Percentiles rank a stretch among this genome's conserved stretches.
These are phyloP conservation scores for Chrysanthemum seticuspe DNA, from an alignment of 129 eudicot genomes.

Conservation along the genomic window DNA sequence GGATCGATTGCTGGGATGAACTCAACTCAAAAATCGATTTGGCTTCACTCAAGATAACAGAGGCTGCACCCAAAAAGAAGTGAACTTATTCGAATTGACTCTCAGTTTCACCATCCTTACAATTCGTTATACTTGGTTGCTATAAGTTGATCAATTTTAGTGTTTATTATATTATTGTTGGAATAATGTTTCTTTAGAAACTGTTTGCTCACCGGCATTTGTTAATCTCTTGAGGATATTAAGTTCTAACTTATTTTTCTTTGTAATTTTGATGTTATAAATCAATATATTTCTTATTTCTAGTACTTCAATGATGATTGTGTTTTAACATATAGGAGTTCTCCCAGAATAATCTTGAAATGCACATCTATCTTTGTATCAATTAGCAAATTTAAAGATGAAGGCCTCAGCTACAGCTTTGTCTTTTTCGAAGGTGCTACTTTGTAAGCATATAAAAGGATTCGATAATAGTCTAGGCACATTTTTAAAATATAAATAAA, in stretches of 20 bases:
- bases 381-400: no score
- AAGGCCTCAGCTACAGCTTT: no score
- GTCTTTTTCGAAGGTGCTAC: no score
- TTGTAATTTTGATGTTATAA: conserved; percentile 13
- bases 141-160: conserved; percentile 20
- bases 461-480: no score
- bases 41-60: conserved; percentile 21
- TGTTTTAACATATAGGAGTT: conserved; percentile 1
- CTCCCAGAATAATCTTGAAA: conserved; percentile 5
- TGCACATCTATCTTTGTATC: conserved; percentile 12
- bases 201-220: conserved; percentile 25
- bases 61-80: conserved; percentile 34
- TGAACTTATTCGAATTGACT: conserved; percentile 8
- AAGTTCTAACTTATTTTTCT: conserved; percentile 21
- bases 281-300: not conserved
- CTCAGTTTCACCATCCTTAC: conserved; percentile 10
- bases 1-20: conserved; percentile 74
- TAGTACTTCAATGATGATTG: conserved; percentile 9
- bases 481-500: no score
- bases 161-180: conserved; percentile 20
- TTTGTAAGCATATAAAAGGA: no score
- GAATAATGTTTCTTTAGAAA: conserved; percentile 36
- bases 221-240: conserved; percentile 21
- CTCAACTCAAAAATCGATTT: conserved; percentile 39
- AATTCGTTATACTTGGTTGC: conserved; percentile 26